Percentiles rank a stretch among this genome's conserved stretches.
Conservation (phyloP, 129 eudicot genomes). For the Flaveria brownii region DNA sequence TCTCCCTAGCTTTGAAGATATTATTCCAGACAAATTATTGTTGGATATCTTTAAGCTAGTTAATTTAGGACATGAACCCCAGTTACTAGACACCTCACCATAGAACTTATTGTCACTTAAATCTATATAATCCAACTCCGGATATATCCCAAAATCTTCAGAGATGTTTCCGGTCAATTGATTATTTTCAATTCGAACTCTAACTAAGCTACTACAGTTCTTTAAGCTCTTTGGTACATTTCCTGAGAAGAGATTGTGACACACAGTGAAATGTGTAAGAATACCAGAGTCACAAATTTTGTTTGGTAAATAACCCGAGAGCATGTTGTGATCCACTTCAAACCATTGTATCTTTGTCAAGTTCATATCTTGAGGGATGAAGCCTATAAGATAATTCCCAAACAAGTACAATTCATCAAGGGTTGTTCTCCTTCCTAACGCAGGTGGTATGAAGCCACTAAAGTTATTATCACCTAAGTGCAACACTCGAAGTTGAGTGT, state of each 20-base stretch:
- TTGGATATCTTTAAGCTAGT: conserved; percentile 31
- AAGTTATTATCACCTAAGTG: not conserved
- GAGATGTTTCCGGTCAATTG: conserved; percentile 34
- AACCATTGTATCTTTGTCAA: conserved; percentile 5
- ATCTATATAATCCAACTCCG: conserved; percentile 31
- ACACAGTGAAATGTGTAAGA: not conserved
- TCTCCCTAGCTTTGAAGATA: conserved; percentile 29
- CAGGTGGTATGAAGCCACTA: conserved; percentile 28
- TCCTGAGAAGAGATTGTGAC: conserved; percentile 29
- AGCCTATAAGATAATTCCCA: conserved; percentile 26
- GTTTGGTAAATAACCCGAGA: conserved; percentile 35
- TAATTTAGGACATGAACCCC: conserved; percentile 37
- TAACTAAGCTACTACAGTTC: conserved; percentile 32
- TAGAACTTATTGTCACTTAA: conserved; percentile 32
- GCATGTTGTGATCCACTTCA: not conserved
- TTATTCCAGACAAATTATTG: conserved; percentile 41
- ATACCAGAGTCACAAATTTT: conserved; percentile 26
- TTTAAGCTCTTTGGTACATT: conserved; percentile 44
- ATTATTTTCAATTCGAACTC: conserved; percentile 38
- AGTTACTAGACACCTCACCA: conserved; percentile 40
- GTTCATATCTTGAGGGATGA: conserved; percentile 30
- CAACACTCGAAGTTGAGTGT: conserved; percentile 6
- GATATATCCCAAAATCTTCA: conserved; percentile 42
- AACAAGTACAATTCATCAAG: not conserved
- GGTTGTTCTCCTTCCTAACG: conserved; percentile 21